Conservation (phyloP, 2,329 filamentous ascomycete species). For the Aspergillus tubingensis region DNA sequence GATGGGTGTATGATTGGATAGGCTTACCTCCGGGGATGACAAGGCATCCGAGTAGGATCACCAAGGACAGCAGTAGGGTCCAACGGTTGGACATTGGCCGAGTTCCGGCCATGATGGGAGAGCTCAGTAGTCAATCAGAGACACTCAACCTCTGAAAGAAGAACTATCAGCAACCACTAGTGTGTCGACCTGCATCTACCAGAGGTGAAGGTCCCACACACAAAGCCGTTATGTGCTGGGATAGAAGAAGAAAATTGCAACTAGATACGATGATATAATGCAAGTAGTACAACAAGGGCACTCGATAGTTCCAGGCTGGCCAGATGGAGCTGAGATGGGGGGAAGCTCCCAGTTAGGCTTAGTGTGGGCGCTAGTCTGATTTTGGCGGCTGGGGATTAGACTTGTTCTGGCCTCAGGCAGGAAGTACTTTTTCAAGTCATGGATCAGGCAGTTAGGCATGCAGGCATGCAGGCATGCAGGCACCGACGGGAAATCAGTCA, state of each 20-base stretch:
- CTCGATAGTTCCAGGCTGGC: constrained; percentile 35
- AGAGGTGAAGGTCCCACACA: constrained; percentile 20
- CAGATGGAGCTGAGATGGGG: constrained; percentile 25
- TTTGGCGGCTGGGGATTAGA: constrained; percentile 18
- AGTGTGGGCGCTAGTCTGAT: constrained; percentile 17
- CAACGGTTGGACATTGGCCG: constrained; percentile 61
- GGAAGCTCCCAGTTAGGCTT: constrained; percentile 28
- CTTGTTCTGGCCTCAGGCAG: constrained; percentile 23
- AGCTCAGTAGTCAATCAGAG: constrained; percentile 32
- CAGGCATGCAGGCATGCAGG: constrained; percentile 23
- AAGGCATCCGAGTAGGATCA: constrained; percentile 61
- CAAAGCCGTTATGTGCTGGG: not conserved
- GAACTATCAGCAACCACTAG: constrained; percentile 18
- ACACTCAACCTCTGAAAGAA: constrained; percentile 36
- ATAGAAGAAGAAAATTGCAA: not conserved
- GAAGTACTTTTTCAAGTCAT: not conserved
- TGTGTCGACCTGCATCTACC: constrained; percentile 36
- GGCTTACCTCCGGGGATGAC: constrained; percentile 65
- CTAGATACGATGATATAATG: not conserved
- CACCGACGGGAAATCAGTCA: not conserved
- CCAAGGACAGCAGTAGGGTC: constrained; percentile 64
- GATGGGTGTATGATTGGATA: not conserved
- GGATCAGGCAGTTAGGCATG: constrained; percentile 19
- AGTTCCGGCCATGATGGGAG: constrained; percentile 52
- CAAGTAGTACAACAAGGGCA: not conserved